phyloP scores from a whole-genome alignment of 1,139 yeast species.

The Hyphopichia fennica region DNA sequence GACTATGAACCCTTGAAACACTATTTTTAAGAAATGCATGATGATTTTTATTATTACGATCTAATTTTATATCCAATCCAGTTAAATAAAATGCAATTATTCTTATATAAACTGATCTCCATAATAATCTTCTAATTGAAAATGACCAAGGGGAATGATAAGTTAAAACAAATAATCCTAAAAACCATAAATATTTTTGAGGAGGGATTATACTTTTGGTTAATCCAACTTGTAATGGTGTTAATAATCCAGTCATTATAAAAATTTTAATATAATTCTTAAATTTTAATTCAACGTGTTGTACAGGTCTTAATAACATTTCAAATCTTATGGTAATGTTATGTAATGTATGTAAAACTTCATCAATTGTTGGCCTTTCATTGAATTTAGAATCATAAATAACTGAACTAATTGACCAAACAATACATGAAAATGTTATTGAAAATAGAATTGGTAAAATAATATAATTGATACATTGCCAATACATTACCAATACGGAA shows the following conservation, averaged over 20 bases:
- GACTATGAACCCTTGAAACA: conserved; percentile 23
- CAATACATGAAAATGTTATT: conserved; percentile 35
- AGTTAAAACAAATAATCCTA: conserved; percentile 43
- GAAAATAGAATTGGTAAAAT: conserved; percentile 41
- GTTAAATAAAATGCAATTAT: conserved; percentile 43
- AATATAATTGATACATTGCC: conserved; percentile 38
- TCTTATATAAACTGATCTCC: conserved; percentile 55
- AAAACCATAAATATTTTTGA: conserved; percentile 33
- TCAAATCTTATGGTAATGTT: conserved; percentile 50
- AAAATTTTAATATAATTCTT: conserved; percentile 32
- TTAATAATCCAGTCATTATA: conserved; percentile 32
- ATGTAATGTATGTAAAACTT: conserved; percentile 50
- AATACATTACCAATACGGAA: conserved; percentile 43
- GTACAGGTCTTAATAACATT: conserved; percentile 42
- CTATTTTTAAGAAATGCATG: conserved; percentile 5
- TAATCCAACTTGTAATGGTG: conserved; percentile 49
- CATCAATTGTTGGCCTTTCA: conserved; percentile 58
- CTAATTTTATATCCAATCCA: conserved; percentile 40
- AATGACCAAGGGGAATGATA: conserved; percentile 57
- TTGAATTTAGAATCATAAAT: conserved; percentile 42
- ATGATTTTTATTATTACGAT: conserved; percentile 16
- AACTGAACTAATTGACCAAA: conserved; percentile 49
- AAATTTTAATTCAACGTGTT: conserved; percentile 27
- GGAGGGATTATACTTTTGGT: conserved; percentile 37
- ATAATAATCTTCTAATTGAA: conserved; percentile 48